A percentile compares a stretch with the other conserved stretches of the same genome.
phyloP scores from a whole-genome alignment of 1,284 basidiomycete genomes.

The Cystobasidiaceae sp. region DNA sequence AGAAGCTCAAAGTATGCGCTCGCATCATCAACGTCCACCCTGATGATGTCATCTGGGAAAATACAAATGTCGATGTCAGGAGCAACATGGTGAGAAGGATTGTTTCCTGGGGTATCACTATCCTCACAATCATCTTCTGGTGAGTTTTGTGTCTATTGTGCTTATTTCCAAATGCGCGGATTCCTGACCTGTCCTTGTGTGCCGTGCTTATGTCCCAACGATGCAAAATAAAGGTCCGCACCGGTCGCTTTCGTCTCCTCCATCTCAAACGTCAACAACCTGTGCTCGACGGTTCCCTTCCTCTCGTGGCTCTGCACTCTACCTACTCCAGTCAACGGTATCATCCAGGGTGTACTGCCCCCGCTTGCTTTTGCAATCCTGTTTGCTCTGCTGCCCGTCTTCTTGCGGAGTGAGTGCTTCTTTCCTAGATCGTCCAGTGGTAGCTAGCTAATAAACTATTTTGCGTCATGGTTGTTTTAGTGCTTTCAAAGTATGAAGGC shows the following conservation, averaged over 20 bases:
- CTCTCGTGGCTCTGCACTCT: conserved; percentile 76
- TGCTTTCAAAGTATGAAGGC: conserved; percentile 72
- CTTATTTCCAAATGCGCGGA: neutral
- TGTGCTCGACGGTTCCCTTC: conserved; percentile 64
- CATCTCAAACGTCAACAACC: conserved; percentile 73
- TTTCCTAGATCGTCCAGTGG: neutral
- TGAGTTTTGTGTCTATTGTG: too few species aligned
- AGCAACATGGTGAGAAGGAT: conserved; percentile 61
- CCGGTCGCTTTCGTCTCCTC: conserved; percentile 75
- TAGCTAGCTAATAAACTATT: neutral
- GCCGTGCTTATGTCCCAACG: too few species aligned
- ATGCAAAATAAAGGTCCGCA: conserved; percentile 2
- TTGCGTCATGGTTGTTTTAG: too few species aligned
- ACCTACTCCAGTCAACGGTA: conserved; percentile 47
- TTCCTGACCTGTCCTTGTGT: too few species aligned
- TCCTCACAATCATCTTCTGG: conserved; percentile 64
- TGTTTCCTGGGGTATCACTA: conserved; percentile 53
- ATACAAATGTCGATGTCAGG: conserved; percentile 80
- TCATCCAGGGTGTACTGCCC: conserved; percentile 59
- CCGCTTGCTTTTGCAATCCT: conserved; percentile 77
- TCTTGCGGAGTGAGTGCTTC: conserved; percentile 1
- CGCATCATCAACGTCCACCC: conserved; percentile 66
- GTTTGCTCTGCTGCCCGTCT: conserved; percentile 83
- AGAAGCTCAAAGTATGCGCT: conserved; percentile 55
- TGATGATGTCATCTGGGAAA: conserved; percentile 84